A percentile compares a stretch with the other conserved stretches of the same genome.
These are phyloP conservation scores for Leccinum boreale DNA, from an alignment of 768 basidiomycete species.

Conservation along the genomic window DNA sequence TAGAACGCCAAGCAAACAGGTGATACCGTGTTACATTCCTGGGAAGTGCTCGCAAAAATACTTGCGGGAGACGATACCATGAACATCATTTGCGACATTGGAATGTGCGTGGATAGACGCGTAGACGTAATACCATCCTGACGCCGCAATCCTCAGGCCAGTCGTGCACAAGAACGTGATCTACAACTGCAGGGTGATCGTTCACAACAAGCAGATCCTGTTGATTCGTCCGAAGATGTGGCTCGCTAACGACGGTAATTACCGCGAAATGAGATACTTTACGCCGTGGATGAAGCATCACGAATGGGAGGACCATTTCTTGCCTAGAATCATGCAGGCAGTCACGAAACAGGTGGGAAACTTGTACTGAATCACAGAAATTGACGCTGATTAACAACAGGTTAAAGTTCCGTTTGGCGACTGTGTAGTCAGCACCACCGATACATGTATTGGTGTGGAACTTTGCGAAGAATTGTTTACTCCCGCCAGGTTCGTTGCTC, in stretches of 20 bases:
- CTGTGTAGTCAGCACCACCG: slow-evolving; percentile 86
- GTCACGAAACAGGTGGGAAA: slow-evolving; percentile 79
- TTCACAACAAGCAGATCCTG: slow-evolving; percentile 81
- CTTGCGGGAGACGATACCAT: slow-evolving; percentile 71
- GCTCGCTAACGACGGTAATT: slow-evolving; percentile 98
- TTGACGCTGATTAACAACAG: slow-evolving; percentile 36
- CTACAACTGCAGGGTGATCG: slow-evolving; percentile 93
- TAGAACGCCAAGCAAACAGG: slow-evolving; percentile 44
- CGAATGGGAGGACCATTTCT: slow-evolving; percentile 86
- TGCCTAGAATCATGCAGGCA: slow-evolving; percentile 85
- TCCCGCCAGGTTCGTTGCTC: slow-evolving; percentile 68
- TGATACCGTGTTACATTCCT: slow-evolving; percentile 94
- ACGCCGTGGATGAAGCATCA: slow-evolving; percentile 93
- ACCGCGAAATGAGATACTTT: slow-evolving; percentile 86
- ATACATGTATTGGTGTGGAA: slow-evolving; percentile 97
- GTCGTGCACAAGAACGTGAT: slow-evolving; percentile 97
- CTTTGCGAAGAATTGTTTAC: slow-evolving; percentile 98
- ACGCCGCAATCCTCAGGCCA: slow-evolving; percentile 57
- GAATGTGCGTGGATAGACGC: slow-evolving; percentile 62
- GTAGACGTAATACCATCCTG: background rate
- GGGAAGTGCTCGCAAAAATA: slow-evolving; percentile 95
- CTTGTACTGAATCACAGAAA: background rate
- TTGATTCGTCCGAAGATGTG: slow-evolving; percentile 99
- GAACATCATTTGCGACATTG: slow-evolving; percentile 94
- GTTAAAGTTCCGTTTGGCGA: slow-evolving; percentile 93